Base-by-base conservation (phyloP, 495 filamentous ascomycete genomes). In the Penicillium daleae region DNA sequence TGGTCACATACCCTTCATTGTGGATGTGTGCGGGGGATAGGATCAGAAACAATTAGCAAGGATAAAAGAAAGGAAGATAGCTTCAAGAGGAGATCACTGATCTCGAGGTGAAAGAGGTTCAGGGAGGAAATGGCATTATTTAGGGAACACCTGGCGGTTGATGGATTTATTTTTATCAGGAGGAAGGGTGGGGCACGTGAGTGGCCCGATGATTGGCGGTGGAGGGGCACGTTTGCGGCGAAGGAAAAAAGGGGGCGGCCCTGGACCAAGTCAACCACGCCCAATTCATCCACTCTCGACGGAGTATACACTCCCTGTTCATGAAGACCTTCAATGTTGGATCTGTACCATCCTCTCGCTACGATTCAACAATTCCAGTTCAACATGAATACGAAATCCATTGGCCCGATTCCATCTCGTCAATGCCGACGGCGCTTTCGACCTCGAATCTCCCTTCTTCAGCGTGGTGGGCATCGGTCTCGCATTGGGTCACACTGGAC, bases 1-100 rank as follows among this genome's bases (percentile, higher is more conserved):
- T 31, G 24, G 7, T 44, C 26, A 65, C 82, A 67, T 78, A 83
- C 83, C 83, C 75, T 85, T 85, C 83, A 84, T 84, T 59, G 62
- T 78, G 69, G 66, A 21, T 60, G 64, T 76, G 67, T 66, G 49
- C n/a, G 67, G 66, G 63, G 59, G 61, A 51, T 51, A 29, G 40
- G 56, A 56, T 63, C 51, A 63, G 35, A 58, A 39, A 59, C 46
- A 62, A 62, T 58, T 48, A 40, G 39, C 48, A 29, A 58, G 51
- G 56, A 40, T 32, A 63, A 57, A 15, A 61, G 56, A 27, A 39
- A 35, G 27, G 42, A 50, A 39, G 46, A 62, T 31, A 60, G n/a
- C n/a, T n/a, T n/a, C n/a, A 64, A 52, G 56, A 26, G 42, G 49
- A 32, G 57, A 52, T 42, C 53, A 24, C 56, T 56, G 54, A 64